These are phyloP conservation scores for Closterium sp. DNA, from an alignment of 139 green algal genomes.

Conservation along the genomic window DNA sequence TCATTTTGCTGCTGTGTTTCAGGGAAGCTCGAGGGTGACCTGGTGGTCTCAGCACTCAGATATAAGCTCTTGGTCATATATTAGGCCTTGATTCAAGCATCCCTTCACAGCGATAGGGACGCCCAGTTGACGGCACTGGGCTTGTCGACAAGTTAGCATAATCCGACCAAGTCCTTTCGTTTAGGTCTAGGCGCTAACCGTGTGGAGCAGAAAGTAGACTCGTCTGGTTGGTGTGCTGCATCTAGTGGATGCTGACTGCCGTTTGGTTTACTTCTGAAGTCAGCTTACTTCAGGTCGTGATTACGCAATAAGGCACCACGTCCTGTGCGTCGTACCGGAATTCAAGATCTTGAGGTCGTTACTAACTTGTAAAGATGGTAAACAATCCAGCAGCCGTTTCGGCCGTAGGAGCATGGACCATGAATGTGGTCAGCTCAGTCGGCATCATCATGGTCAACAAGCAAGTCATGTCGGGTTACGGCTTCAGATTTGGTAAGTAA, in stretches of 20 bases:
- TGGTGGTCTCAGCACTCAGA: not conserved
- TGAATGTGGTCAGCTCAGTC: slow-evolving; percentile 30
- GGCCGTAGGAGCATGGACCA: slow-evolving; percentile 1
- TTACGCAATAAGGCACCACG: not conserved
- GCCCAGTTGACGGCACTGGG: not conserved
- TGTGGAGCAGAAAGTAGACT: not conserved
- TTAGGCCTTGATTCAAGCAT: not conserved
- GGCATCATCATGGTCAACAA: slow-evolving; percentile 42
- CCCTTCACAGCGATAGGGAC: not conserved
- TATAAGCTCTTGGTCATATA: not conserved
- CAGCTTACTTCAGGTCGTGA: too few species aligned
- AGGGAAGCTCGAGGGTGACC: not conserved
- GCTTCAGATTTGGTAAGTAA: slow-evolving; percentile 19
- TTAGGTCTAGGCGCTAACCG: not conserved
- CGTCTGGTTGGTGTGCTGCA: too few species aligned
- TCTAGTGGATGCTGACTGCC: not conserved
- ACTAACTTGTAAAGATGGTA: not conserved
- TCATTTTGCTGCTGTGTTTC: too few species aligned
- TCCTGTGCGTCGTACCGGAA: not conserved
- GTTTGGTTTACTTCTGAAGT: not conserved
- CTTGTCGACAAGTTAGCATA: not conserved
- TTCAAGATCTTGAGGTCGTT: not conserved
- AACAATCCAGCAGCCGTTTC: slow-evolving; percentile 22
- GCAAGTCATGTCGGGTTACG: slow-evolving; percentile 8
- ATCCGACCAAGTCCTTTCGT: not conserved